Percentiles rank a stretch among this genome's conserved stretches.
phyloP scores from a whole-genome alignment of 768 basidiomycete species.

The Tylopilus balloui region DNA sequence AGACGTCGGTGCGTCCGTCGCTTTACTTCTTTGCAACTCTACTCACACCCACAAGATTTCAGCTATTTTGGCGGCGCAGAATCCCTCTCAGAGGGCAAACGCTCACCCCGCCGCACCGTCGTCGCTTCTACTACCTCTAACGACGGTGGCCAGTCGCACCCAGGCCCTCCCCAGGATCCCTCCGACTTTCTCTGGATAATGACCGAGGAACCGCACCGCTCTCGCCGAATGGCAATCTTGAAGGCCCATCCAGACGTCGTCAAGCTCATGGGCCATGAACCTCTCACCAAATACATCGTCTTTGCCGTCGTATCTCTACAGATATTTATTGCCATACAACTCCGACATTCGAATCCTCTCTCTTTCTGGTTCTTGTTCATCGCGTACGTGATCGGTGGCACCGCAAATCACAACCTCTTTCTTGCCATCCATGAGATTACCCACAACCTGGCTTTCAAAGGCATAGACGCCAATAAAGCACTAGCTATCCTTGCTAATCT shows the following conservation, averaged over 20 bases:
- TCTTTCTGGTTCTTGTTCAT: constrained; percentile 68
- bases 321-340: constrained; percentile 53
- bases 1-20: constrained; percentile 19
- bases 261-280: constrained; percentile 94
- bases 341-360: constrained; percentile 65
- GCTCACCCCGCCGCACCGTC: constrained; percentile 50
- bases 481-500: constrained; percentile 90
- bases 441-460: constrained; percentile 90
- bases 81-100: constrained; percentile 52
- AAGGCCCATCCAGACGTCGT: constrained; percentile 95
- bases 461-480: constrained; percentile 77
- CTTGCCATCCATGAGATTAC: constrained; percentile 98
- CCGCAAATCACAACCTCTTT: constrained; percentile 96
- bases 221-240: constrained; percentile 81
- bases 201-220: constrained; percentile 96
- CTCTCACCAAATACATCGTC: constrained; percentile 89
- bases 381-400: constrained; percentile 88
- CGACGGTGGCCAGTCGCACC: constrained; percentile 39
- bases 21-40: not conserved
- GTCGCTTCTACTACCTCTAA: constrained; percentile 37
- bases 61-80: constrained; percentile 85
- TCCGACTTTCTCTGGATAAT: constrained; percentile 93
- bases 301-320: constrained; percentile 76
- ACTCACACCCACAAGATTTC: constrained; percentile 46
- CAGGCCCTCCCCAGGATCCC: constrained; percentile 66